Evolutionary conservation across 176 grass and related monocot species (phyloP).

Genomic region (Rhynchospora pubera): DNA sequence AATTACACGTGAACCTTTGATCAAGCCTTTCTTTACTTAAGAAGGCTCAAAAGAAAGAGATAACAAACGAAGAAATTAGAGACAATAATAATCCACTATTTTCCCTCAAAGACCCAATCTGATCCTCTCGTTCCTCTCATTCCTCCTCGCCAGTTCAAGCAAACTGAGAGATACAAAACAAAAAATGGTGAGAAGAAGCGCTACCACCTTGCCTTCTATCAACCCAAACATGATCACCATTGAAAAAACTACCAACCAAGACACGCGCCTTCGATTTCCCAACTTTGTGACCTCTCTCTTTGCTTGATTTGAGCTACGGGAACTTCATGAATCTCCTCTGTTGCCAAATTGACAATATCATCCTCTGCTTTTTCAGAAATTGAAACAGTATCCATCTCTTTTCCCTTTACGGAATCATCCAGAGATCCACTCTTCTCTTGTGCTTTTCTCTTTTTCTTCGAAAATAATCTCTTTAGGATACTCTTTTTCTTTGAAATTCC

Average conservation of each 20-base stretch:
- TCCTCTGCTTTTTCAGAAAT: slow-evolving; percentile 7
- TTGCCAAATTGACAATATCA: slow-evolving; percentile 16
- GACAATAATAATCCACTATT: not conserved
- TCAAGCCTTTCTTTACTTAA: not conserved
- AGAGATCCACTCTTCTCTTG: not conserved
- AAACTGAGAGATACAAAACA: slow-evolving; percentile 31
- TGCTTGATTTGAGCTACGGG: not conserved
- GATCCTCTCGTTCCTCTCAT: not conserved
- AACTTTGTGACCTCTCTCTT: not conserved
- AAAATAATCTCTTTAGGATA: slow-evolving; percentile 37
- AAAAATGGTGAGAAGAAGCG: slow-evolving; percentile 44
- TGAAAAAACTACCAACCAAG: slow-evolving; percentile 25
- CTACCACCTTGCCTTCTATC: slow-evolving; percentile 44
- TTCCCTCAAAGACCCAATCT: not conserved
- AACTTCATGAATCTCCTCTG: not conserved
- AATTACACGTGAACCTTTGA: not conserved
- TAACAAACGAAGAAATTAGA: not conserved
- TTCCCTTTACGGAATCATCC: not conserved
- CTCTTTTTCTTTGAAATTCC: slow-evolving; percentile 26
- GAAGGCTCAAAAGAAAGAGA: not conserved
- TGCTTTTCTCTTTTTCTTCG: slow-evolving; percentile 15
- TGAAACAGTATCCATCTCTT: slow-evolving; percentile 10
- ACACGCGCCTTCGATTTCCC: not conserved
- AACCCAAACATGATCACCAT: slow-evolving; percentile 55
- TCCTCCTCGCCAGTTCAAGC: slow-evolving; percentile 13